Base-by-base conservation (phyloP, 768 basidiomycete genomes). In the Leccinum boreale region DNA sequence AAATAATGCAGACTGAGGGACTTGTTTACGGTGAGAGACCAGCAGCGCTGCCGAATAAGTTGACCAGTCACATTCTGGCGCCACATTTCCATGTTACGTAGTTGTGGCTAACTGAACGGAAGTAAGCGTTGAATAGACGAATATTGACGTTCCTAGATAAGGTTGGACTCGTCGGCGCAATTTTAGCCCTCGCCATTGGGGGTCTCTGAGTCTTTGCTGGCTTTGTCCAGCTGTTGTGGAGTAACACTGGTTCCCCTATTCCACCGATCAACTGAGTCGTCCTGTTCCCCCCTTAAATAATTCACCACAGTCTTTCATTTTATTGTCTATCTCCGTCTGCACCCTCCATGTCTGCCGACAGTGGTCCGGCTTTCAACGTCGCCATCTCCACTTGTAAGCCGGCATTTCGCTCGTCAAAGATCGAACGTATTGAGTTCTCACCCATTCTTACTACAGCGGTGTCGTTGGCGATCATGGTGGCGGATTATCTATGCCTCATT, bases 381-480 rank as follows among this genome's bases (percentile, higher is more conserved):
- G 53, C 35, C 12, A 53, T 68, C 17, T 59, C 60, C 36, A 52
- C 60, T 24, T 62, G 67, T n/a, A 28, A 49, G 48, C n/a, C 17
- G 36, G 28, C 11, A 21, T 45, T 45, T 21, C 44, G 11, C n/a
- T 19, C 23, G 17, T 24, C 46, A 47, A 24, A 7, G 24, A 47
- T 8, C 28, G 26, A 17, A 26, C 28, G 6, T 48, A 19, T 48
- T 0, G 21, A 26, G 26, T 48, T 12, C 39, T 58, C 33, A 57
- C 28, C 5, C 7, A n/a, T 3, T 17, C 12, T 26, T 11, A 7
- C 4, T 39, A 39, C 49, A 58, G 68, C 58, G 1, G 2, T 54
- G 1, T 50, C 62, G 0, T 45, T 66, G 14, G 52, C 24, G 4
- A 0, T 62, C 14, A 70, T 70, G 69, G 10, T 63, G 23, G 9